Percentiles rank a stretch among this genome's conserved stretches.
Conservation (phyloP, 495 filamentous ascomycete genomes). For the Gamarada debralockiae region DNA sequence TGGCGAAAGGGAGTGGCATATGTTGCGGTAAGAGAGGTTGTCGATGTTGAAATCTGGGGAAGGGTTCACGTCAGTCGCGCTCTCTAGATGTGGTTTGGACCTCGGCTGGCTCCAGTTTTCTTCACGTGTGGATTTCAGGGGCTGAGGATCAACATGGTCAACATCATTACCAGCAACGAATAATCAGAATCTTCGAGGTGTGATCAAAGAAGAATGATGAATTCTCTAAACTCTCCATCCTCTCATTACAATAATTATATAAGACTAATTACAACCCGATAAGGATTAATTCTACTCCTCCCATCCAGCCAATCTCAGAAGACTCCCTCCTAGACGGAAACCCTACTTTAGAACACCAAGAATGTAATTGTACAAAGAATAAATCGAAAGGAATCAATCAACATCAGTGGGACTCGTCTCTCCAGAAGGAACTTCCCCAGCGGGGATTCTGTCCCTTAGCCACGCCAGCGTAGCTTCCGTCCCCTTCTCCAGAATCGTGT, state of each 20-base stretch:
- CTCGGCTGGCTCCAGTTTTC: no score
- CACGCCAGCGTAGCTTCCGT: slow-evolving; percentile 84
- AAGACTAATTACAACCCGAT: slow-evolving; percentile 13
- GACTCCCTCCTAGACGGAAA: neutral
- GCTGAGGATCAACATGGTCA: no score
- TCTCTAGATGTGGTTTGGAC: no score
- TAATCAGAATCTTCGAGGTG: no score
- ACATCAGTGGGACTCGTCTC: slow-evolving; percentile 15
- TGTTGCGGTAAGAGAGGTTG: no score
- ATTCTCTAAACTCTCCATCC: no score
- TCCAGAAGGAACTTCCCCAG: slow-evolving; percentile 39
- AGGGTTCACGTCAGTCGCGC: no score
- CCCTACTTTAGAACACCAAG: neutral
- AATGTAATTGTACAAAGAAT: neutral
- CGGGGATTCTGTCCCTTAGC: slow-evolving; percentile 73
- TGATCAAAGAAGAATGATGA: no score
- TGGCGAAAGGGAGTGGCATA: no score
- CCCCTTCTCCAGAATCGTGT: slow-evolving; percentile 80
- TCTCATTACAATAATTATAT: slow-evolving; percentile 10
- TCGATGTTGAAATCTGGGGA: no score
- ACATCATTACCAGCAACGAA: no score
- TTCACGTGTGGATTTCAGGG: no score
- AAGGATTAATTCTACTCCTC: neutral
- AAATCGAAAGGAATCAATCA: slow-evolving; percentile 7
- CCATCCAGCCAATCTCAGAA: neutral